Conservation (phyloP, 495 filamentous ascomycete genomes). For the Trichoderma reesei region DNA sequence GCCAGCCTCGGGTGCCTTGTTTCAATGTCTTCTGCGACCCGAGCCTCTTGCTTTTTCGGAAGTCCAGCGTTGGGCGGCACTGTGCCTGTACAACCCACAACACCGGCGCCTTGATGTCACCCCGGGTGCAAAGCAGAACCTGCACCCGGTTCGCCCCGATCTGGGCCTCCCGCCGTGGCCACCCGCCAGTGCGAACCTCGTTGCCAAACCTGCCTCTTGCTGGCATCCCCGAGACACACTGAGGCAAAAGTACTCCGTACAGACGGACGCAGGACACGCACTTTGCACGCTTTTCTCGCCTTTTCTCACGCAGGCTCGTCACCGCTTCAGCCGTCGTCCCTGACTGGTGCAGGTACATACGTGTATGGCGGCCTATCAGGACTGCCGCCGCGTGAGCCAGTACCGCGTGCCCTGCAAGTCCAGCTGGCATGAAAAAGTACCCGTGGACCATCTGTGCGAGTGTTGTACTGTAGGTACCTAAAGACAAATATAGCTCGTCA, state of each 20-base stretch:
- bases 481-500: background rate
- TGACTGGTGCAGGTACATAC: background rate
- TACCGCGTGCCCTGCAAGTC: background rate
- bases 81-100: background rate
- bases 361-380: background rate
- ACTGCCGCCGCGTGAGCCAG: background rate
- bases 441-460: no score
- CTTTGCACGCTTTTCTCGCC: background rate
- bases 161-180: background rate
- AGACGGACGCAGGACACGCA: background rate
- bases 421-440: conserved; percentile 1
- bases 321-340: background rate
- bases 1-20: background rate
- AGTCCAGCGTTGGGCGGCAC: background rate
- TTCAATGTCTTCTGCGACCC: background rate
- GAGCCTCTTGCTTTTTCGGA: background rate
- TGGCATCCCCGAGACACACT: background rate
- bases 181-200: conserved; percentile 2
- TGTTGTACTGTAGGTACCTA: no score
- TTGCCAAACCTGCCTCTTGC: background rate
- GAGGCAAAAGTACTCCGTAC: background rate
- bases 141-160: conserved; percentile 6
- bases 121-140: background rate
- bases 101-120: background rate
- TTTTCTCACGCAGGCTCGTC: background rate